These are phyloP conservation scores for Saccharomycopsis malanga DNA, from an alignment of 805 yeast genomes.

Conservation along the genomic window DNA sequence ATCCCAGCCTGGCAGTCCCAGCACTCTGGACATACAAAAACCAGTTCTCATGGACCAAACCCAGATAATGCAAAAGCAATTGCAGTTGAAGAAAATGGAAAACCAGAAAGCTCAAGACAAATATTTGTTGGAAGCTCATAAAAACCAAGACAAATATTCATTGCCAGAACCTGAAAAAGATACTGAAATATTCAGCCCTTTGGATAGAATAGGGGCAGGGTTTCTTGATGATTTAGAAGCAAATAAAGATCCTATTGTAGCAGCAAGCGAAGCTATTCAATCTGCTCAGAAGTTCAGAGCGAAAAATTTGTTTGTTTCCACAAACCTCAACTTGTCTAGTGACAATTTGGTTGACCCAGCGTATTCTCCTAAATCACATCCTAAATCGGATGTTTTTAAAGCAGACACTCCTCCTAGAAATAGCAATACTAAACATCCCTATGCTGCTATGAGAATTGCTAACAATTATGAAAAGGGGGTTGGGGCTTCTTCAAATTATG, in stretches of 20 bases:
- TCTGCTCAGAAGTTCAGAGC: slow-evolving; percentile 18
- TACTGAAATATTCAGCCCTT: neutral
- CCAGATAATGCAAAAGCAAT: slow-evolving; percentile 7
- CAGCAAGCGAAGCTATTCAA: slow-evolving; percentile 19
- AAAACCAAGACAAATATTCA: neutral
- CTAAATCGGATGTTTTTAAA: neutral
- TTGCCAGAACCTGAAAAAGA: neutral
- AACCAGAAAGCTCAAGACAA: neutral
- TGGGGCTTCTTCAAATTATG: too few species aligned
- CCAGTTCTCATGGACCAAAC: slow-evolving; percentile 10
- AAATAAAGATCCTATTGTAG: slow-evolving; percentile 1
- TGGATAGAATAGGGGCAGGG: neutral
- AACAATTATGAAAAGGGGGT: too few species aligned
- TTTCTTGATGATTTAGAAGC: neutral
- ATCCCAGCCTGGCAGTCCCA: neutral
- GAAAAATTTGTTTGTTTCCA: slow-evolving; percentile 12
- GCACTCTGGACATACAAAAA: neutral
- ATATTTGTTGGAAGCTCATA: neutral
- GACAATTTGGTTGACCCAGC: neutral
- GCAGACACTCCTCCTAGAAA: neutral
- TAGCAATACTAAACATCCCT: neutral
- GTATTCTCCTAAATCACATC: neutral
- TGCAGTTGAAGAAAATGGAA: neutral
- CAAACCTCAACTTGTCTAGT: neutral
- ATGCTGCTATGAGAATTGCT: slow-evolving; percentile 11